Evolutionary conservation across 805 yeast genomes (phyloP), one percentile per base, ranked within the genome.

Genomic region (Wickerhamiella sorbophila): DNA sequence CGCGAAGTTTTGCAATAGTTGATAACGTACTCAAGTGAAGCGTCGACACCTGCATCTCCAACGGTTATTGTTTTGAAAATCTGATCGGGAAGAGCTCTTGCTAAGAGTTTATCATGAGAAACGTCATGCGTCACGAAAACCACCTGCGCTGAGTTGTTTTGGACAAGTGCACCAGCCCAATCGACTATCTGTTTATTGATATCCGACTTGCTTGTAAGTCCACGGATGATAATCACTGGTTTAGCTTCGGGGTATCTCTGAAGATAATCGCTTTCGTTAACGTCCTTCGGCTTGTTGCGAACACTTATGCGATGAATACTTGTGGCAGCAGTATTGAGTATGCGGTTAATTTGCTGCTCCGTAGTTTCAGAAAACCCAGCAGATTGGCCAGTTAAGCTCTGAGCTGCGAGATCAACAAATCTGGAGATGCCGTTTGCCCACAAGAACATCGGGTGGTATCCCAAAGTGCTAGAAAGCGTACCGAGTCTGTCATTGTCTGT

Each of bases 361-460:
- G 58, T 49, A 20, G 56, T 48, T 43, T 61, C 48, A 17, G 58
- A 48, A 42, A 57, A 18, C 40, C 60, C 56, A 36, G 55, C 43
- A 1, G 41, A 20, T 57, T 86, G 96, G 1, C 97, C 98, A 1
- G 94, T 85, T 33, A 88, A 58, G 44, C 96, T 88, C 56, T 85
- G 94, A 16, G 82, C 80, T 42, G 78, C 84, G 52, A 91, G 67
- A 61, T 91, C 98, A 37, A 84, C 63, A 45, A 86, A 77, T 44
- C 76, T 74, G 0, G 94, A 75, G 10, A 87, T 63, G 2, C 80
- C 73, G 57, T 84, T 84, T 46, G 87, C 63, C 95, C 96, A 88
- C 18, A 95, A 82, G 58, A 91, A 91, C 4, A 84, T 78, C 1
- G 98, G 98, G 65, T 74, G 84, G 59, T 91, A 91, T 0, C 98